Conservation (phyloP, 139 green algal species). For the Zygnema cylindricum region DNA sequence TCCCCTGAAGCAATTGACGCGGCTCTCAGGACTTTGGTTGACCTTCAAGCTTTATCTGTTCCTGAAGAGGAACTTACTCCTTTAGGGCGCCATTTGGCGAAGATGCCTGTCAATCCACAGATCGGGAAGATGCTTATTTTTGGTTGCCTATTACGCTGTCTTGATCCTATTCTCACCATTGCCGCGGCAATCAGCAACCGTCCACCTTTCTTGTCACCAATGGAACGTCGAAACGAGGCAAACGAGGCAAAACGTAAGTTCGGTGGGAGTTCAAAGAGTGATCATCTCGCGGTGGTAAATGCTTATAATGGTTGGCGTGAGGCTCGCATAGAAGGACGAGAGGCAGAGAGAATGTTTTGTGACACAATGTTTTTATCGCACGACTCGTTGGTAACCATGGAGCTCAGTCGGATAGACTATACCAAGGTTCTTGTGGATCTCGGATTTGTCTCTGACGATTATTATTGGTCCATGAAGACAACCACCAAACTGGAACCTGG, state of each 20-base stretch:
- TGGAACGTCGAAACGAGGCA: conserved; percentile 49
- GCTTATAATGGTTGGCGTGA: conserved; percentile 57
- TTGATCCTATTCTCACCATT: conserved; percentile 82
- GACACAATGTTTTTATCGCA: conserved; percentile 56
- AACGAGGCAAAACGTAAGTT: conserved; percentile 56
- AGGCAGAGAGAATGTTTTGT: conserved; percentile 36
- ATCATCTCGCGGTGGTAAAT: conserved; percentile 60
- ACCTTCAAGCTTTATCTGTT: conserved; percentile 67
- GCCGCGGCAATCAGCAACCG: conserved; percentile 58
- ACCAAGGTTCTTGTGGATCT: conserved; percentile 47
- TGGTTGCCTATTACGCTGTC: conserved; percentile 74
- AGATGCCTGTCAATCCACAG: conserved; percentile 77
- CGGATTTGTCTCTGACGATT: conserved; percentile 45
- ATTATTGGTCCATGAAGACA: background rate
- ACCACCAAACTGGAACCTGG: background rate
- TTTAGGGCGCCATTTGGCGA: conserved; percentile 81
- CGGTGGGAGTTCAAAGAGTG: conserved; percentile 47
- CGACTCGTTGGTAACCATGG: conserved; percentile 54
- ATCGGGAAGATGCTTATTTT: conserved; percentile 89
- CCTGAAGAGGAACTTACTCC: conserved; percentile 68
- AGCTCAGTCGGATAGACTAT: conserved; percentile 57
- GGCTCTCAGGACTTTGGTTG: conserved; percentile 46
- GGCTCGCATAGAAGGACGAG: conserved; percentile 12
- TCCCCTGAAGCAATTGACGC: conserved; percentile 28
- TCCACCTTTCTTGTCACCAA: conserved; percentile 38